Conservation (phyloP, 495 filamentous ascomycete species). For the Talaromyces proteolyticus region DNA sequence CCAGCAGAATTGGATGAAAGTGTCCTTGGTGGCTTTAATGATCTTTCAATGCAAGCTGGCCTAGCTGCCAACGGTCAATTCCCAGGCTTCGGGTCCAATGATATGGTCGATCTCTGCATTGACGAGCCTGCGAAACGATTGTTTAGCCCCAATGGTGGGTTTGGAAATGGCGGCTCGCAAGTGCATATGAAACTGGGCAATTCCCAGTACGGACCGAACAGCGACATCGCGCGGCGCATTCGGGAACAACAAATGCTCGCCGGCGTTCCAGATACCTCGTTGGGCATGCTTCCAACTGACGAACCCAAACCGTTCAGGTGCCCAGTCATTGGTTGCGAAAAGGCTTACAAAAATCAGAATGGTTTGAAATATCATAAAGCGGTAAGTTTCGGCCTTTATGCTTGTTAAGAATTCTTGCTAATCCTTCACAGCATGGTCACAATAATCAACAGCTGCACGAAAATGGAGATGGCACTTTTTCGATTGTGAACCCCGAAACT, state of each 20-base stretch:
- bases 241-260: constrained; percentile 70
- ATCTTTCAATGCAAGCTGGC: constrained; percentile 52
- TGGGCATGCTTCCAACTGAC: constrained; percentile 42
- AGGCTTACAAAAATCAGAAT: constrained; percentile 99
- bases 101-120: constrained; percentile 73
- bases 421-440: constrained; percentile 72
- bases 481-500: constrained; percentile 95
- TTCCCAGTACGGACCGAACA: constrained; percentile 68
- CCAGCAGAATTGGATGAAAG: constrained; percentile 60
- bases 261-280: constrained; percentile 50
- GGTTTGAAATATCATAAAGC: constrained; percentile 82
- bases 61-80: constrained; percentile 51
- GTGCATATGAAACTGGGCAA: constrained; percentile 64
- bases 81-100: constrained; percentile 38
- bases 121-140: constrained; percentile 93
- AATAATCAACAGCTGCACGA: constrained; percentile 93
- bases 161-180: constrained; percentile 58
- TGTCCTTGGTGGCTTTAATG: constrained; percentile 45
- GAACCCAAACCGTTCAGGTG: constrained; percentile 96
- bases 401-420: not conserved
- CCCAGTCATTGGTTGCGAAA: constrained; percentile 97
- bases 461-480: constrained; percentile 94
- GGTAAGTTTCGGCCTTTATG: constrained; percentile 37
- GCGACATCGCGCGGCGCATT: constrained; percentile 62
- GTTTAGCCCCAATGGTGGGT: constrained; percentile 76